These are phyloP conservation scores for Hylodesmum podocarpum DNA, from an alignment of 306 rosid species.

Conservation along the genomic window DNA sequence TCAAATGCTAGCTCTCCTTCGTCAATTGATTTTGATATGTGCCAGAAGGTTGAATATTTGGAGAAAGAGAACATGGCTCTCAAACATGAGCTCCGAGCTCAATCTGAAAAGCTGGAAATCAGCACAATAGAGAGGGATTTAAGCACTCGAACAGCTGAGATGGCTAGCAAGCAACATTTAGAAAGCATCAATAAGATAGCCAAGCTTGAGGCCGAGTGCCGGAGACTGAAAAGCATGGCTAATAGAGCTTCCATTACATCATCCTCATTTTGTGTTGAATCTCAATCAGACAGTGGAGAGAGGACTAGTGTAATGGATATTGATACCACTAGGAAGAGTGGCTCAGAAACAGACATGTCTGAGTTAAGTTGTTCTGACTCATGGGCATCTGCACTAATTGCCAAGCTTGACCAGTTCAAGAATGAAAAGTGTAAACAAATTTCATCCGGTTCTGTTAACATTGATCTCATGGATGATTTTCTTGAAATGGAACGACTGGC, in stretches of 20 bases:
- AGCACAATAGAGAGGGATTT: constrained; percentile 57
- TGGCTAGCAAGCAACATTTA: constrained; percentile 12
- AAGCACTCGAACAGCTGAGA: constrained; percentile 9
- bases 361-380: constrained; percentile 59
- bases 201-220: constrained; percentile 77
- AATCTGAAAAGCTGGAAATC: constrained; percentile 66
- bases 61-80: constrained; percentile 63
- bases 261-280: constrained; percentile 60
- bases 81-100: constrained; percentile 53
- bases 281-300: constrained; percentile 31
- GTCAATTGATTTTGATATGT: constrained; percentile 44
- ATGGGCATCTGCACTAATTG: constrained; percentile 61
- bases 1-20: constrained; percentile 38
- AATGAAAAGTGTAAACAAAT: constrained; percentile 47
- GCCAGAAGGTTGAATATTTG: constrained; percentile 50
- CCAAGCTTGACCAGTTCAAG: constrained; percentile 70
- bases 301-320: not conserved
- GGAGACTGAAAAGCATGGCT: constrained; percentile 53
- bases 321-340: constrained; percentile 3
- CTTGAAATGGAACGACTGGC: constrained; percentile 88
- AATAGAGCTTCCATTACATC: constrained; percentile 49
- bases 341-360: constrained; percentile 15
- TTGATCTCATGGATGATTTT: constrained; percentile 85
- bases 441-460: constrained; percentile 35
- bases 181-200: constrained; percentile 71